phyloP scores from a whole-genome alignment of 192 early-diverging fungal genomes.

The Diversispora eburnea region DNA sequence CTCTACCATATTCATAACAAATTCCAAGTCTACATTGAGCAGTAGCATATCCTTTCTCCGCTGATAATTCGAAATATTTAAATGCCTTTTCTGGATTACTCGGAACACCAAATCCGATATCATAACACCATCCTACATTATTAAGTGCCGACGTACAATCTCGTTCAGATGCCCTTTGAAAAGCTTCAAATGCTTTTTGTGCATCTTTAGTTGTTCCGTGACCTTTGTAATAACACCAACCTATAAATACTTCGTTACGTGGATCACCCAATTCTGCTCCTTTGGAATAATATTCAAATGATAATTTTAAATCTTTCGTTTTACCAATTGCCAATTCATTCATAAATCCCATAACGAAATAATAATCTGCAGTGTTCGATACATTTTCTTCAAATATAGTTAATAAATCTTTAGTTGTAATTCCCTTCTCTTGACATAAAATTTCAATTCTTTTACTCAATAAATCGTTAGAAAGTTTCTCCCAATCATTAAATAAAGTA shows the following conservation, averaged over 20 bases:
- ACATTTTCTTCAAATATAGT: neutral
- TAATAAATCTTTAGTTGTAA: neutral
- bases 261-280: slow-evolving; percentile 22
- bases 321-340: slow-evolving; percentile 16
- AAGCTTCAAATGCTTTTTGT: slow-evolving; percentile 13
- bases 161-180: slow-evolving; percentile 5
- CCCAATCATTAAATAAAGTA: slow-evolving; percentile 9
- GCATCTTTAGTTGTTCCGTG: slow-evolving; percentile 1
- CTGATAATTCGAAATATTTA: slow-evolving; percentile 8
- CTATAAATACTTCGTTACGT: neutral
- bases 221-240: slow-evolving; percentile 26
- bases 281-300: slow-evolving; percentile 15
- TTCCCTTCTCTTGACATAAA: neutral
- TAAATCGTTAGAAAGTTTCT: neutral
- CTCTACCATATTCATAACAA: slow-evolving; percentile 26
- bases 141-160: slow-evolving; percentile 7
- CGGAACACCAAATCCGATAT: slow-evolving; percentile 21
- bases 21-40: slow-evolving; percentile 24
- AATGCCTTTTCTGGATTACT: slow-evolving; percentile 17
- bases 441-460: neutral
- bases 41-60: slow-evolving; percentile 23
- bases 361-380: neutral
- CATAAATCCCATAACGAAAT: slow-evolving; percentile 19
- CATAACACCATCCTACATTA: slow-evolving; percentile 29
- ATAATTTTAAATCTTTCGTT: neutral